Base-by-base conservation (phyloP, 202 grass and related monocot genomes). In the Dendrocalamus latiflorus region DNA sequence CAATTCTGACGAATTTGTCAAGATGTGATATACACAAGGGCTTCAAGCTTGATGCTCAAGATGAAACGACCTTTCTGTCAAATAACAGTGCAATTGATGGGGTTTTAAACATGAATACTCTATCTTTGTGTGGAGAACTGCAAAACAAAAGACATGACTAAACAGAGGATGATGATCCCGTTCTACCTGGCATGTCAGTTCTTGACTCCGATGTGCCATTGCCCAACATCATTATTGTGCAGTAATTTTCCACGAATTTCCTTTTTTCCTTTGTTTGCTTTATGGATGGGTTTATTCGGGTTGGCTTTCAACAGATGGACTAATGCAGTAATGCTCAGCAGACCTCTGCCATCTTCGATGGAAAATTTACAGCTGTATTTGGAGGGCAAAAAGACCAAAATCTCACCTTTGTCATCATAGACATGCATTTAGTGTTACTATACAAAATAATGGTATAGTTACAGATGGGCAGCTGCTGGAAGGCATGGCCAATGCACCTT, bases 371-470 rank as follows among this genome's bases (percentile, higher is more conserved):
- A 59, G 9, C 42, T 57, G 74, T 26, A 79, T 67, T 70, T 56
- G 69, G 42, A 73, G 33, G 71, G 22, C 28, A 48, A 24, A 55
- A 57, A 17, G 26, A 54, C 42, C 61, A 81, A 79, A 74, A 64
- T 45, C 57, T 42, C 63, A 25, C 45, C 63, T 55, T 79, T 82
- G 68, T 63, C 60, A 41, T 50, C 73, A 25, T 34, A 70, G 62
- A 49, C n/a, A 67, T 48, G 71, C 72, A 84, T 72, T 81, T 68
- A 39, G 53, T 74, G 68, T 67, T 83, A 59, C 82, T 89, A 75
- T 96, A 90, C 93, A 93, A 75, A 84, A 82, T 41, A 88, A 88
- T 83, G 77, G 82, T 73, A 72, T 83, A 86, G 80, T 84, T 90
- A 73, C 81, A 83, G 81, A 86, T 81, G 81, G 54, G 71, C 58